A percentile compares a stretch with the other conserved stretches of the same genome.
Conservation (phyloP, 768 basidiomycete species). For the Pleurotus sapidus region DNA sequence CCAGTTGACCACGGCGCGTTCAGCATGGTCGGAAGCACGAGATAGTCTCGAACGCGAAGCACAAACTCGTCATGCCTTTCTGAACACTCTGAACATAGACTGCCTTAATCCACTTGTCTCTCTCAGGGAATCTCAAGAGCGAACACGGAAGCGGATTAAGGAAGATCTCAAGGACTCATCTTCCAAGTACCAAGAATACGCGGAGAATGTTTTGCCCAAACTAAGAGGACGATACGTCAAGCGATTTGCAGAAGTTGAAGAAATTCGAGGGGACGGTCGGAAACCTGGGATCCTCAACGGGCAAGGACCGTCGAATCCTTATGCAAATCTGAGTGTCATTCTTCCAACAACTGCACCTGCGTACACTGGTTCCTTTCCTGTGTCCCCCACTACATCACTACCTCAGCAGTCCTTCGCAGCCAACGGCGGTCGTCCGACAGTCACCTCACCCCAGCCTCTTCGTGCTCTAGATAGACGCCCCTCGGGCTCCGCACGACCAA, state of each 20-base stretch:
- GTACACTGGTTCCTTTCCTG: not conserved
- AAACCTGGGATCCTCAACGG: not conserved
- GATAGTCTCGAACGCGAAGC: constrained; percentile 89
- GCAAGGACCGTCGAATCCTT: not conserved
- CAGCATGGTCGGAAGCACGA: constrained; percentile 80
- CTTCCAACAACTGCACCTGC: constrained; percentile 24
- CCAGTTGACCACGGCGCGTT: constrained; percentile 60
- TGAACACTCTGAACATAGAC: constrained; percentile 65
- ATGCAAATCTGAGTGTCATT: constrained; percentile 20
- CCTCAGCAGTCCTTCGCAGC: not conserved
- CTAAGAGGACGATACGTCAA: constrained; percentile 77
- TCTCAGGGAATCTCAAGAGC: constrained; percentile 87
- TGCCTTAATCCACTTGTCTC: constrained; percentile 67
- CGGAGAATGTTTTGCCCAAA: constrained; percentile 75
- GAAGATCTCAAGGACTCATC: constrained; percentile 84
- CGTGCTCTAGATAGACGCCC: constrained; percentile 74
- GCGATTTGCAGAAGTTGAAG: constrained; percentile 89
- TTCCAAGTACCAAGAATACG: constrained; percentile 77
- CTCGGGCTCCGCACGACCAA: constrained; percentile 44
- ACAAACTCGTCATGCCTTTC: constrained; percentile 78
- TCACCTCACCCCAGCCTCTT: constrained; percentile 72
- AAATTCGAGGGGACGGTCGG: not conserved
- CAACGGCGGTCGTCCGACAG: constrained; percentile 29
- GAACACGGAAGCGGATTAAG: constrained; percentile 88
- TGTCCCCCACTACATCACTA: not conserved